Base-by-base conservation (phyloP, 129 eudicot genomes). In the Arctium lappa region DNA sequence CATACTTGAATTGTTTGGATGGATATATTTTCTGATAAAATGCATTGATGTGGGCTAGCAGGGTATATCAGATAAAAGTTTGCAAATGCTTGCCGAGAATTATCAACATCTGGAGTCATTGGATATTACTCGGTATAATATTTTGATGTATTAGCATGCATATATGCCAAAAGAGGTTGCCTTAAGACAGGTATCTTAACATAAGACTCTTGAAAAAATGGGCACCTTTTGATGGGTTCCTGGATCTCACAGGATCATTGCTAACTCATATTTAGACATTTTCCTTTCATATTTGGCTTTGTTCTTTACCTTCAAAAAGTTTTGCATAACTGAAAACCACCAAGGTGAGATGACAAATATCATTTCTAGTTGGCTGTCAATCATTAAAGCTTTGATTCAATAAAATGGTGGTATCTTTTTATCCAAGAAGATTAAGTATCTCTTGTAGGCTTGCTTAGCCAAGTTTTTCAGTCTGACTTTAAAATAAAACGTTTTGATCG, bases 41-140 rank as follows among this genome's bases (percentile, higher is more conserved):
- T 81, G 39, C 48, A 27, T 63, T 71, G 50, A 36, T 82, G 72
- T 78, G 87, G 36, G 78, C 46, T 78, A 79, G 40, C 91, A 95
- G 99, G 91, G 91, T 71, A 82, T 95, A 75, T 83, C 99, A 60
- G 99, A 95, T 87, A 89, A 88, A 83, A 83, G 97, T 81, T 77
- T 93, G 87, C 83, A 87, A 84, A 76, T 93, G 75, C 79, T 95
- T 85, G 89, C 95, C 18, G 88, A 88, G 74, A 89, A 80, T 81
- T 95, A 95, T 80, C 86, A 71, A 72, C 87, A 86, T n/a, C 81
- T 95, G 87, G 93, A 91, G 86, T 86, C 79, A 5, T 81, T 95
- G 88, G 91, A 95, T 85, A 88, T 95, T 77, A 95, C 99, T 30
- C 89, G 99, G 99, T 91, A 86, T 37, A 84, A 73, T 48, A 42